Conservation (phyloP, 495 filamentous ascomycete genomes). For the Hypoxylon fuscum region DNA sequence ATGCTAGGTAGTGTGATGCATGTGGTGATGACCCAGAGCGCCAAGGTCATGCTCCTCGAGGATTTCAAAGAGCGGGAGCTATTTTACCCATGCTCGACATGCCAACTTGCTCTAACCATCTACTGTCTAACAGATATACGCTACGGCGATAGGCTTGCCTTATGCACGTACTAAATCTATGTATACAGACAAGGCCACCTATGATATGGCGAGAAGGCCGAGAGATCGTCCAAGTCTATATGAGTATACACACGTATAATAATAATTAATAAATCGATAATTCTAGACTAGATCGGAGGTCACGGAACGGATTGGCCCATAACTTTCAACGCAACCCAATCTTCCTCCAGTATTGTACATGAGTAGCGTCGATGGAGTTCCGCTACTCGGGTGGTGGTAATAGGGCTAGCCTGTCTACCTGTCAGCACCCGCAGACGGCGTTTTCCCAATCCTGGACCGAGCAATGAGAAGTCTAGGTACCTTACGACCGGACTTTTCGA, state of each 20-base stretch:
- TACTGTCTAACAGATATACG: neutral
- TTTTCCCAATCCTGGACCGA: neutral
- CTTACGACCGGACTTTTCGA: constrained; percentile 14
- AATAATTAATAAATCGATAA: no score
- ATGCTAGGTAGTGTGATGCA: neutral
- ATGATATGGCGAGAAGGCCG: constrained; percentile 17
- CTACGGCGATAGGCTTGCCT: constrained; percentile 10
- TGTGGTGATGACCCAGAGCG: constrained; percentile 11
- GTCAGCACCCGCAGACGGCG: constrained; percentile 11
- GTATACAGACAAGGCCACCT: constrained; percentile 29
- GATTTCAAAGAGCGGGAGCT: constrained; percentile 28
- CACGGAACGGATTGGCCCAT: constrained; percentile 16
- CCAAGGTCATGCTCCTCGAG: constrained; percentile 27
- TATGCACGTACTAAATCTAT: constrained; percentile 22
- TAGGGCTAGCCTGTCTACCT: constrained; percentile 35
- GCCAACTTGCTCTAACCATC: neutral
- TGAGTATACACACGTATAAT: neutral
- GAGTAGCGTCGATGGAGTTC: constrained; percentile 22
- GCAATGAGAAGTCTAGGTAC: neutral
- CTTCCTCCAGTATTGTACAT: no score
- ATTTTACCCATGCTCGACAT: constrained; percentile 22
- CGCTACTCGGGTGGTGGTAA: constrained; percentile 2
- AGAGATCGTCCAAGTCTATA: constrained; percentile 18
- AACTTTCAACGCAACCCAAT: constrained; percentile 8
- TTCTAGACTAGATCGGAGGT: constrained; percentile 25